A percentile compares a stretch with the other conserved stretches of the same genome.
Conservation (phyloP, 305 asterid genomes). For the Caryopteris hybrid region DNA sequence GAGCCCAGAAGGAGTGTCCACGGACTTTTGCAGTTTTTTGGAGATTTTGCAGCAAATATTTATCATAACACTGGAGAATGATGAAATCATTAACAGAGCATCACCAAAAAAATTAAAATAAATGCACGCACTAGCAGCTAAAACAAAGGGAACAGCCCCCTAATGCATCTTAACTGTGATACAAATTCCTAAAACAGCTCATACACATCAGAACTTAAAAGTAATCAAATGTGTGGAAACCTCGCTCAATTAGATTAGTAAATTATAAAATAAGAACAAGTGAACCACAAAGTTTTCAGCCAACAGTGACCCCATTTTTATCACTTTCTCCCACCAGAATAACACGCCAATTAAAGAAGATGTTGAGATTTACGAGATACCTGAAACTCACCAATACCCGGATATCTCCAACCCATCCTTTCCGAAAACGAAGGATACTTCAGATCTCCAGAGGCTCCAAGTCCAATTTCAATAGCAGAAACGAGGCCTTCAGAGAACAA, state of each 20-base stretch:
- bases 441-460: constrained; percentile 72
- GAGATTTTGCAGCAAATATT: constrained; percentile 52
- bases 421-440: constrained; percentile 72
- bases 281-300: not conserved
- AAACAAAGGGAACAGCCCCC: not conserved
- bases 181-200: constrained; percentile 4
- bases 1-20: constrained; percentile 66
- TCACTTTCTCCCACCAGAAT: constrained; percentile 4
- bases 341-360: constrained; percentile 10
- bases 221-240: not conserved
- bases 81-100: not conserved
- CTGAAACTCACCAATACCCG: constrained; percentile 88
- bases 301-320: not conserved
- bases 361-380: constrained; percentile 33
- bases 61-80: constrained; percentile 58
- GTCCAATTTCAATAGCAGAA: constrained; percentile 68
- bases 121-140: not conserved
- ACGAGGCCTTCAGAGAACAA: constrained; percentile 53
- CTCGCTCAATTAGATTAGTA: not conserved
- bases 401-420: constrained; percentile 81
- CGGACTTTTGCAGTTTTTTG: constrained; percentile 56
- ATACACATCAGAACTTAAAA: not conserved
- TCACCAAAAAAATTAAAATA: not conserved
- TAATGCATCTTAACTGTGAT: not conserved
- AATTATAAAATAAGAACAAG: not conserved